These are phyloP conservation scores for Mortierella sp. DNA, from an alignment of 371 early-diverging fungal genomes.

Conservation along the genomic window DNA sequence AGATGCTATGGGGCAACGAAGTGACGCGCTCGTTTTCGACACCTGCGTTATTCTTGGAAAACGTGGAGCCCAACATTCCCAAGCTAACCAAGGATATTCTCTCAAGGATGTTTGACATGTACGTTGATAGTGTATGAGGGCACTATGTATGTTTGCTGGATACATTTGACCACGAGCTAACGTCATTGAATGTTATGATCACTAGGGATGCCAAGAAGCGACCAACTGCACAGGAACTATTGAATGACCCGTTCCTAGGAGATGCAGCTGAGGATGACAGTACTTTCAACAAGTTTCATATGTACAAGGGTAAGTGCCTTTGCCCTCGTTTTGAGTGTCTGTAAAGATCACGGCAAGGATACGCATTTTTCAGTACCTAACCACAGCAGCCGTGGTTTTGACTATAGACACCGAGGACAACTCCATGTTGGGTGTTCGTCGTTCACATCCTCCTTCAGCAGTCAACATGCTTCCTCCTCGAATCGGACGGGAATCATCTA, in stretches of 20 bases:
- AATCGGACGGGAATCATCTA: conserved; percentile 45
- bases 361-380: neutral
- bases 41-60: conserved; percentile 69
- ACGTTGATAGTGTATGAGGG: neutral
- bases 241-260: conserved; percentile 76
- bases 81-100: conserved; percentile 64
- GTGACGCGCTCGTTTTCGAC: conserved; percentile 68
- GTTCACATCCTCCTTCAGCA: conserved; percentile 23
- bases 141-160: too few species aligned
- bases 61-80: conserved; percentile 65
- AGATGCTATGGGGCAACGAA: conserved; percentile 81
- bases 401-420: conserved; percentile 30
- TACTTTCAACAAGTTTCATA: conserved; percentile 58
- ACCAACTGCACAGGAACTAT: conserved; percentile 75
- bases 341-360: neutral
- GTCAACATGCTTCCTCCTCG: conserved; percentile 44
- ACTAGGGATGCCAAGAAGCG: conserved; percentile 72
- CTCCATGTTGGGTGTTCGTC: conserved; percentile 25
- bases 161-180: neutral
- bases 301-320: conserved; percentile 38
- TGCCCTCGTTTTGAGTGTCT: neutral
- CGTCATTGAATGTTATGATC: neutral
- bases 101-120: conserved; percentile 66
- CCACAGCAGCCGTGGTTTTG: neutral
- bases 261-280: conserved; percentile 52